phyloP scores from a whole-genome alignment of 495 filamentous ascomycete species.

The Penicillium goetzii region DNA sequence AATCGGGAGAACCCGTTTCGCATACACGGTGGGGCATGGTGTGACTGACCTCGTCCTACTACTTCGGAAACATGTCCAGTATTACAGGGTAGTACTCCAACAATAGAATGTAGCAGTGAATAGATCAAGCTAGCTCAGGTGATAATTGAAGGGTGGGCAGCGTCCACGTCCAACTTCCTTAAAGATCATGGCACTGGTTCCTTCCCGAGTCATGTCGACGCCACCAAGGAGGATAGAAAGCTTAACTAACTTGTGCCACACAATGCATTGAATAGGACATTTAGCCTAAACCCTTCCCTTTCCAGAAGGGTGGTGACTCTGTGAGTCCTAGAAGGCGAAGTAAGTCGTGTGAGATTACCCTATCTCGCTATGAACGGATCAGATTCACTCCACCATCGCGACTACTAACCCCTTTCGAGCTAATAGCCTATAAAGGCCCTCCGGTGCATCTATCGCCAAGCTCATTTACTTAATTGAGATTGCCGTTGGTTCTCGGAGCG shows the following conservation, averaged over 20 bases:
- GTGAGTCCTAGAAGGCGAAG: not conserved
- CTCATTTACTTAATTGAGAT: not conserved
- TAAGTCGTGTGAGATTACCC: not conserved
- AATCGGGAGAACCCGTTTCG: too few species aligned
- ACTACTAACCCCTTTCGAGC: not conserved
- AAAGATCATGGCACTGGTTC: not conserved
- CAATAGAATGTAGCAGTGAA: too few species aligned
- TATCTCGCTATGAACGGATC: not conserved
- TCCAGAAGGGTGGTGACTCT: not conserved
- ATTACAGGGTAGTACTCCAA: not conserved
- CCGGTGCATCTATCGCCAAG: not conserved
- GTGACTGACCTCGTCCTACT: too few species aligned
- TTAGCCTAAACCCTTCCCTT: not conserved
- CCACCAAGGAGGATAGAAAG: not conserved
- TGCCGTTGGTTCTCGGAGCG: not conserved
- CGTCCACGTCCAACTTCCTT: too few species aligned
- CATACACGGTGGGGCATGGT: too few species aligned
- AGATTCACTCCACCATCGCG: not conserved
- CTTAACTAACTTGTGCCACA: not conserved
- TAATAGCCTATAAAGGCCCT: not conserved
- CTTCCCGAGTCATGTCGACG: slow-evolving; percentile 6
- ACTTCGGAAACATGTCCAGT: too few species aligned
- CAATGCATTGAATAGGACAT: not conserved
- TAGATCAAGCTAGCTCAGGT: not conserved
- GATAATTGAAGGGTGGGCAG: too few species aligned